Evolutionary conservation across 164 flowering plant species (phyloP).

Genomic region (Liquidambar formosana): DNA sequence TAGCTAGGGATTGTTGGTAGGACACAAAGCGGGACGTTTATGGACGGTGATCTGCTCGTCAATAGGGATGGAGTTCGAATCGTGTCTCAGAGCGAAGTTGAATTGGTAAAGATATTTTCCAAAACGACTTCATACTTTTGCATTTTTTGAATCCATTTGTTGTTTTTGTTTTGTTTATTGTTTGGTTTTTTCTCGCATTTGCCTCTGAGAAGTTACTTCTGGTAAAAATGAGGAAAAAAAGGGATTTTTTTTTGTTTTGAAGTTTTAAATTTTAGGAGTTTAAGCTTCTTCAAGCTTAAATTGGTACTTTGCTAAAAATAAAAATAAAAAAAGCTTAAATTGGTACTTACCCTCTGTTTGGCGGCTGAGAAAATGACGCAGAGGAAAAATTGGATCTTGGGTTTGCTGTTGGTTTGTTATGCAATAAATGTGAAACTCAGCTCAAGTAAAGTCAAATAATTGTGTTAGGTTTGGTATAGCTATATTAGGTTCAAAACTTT

Average conservation of each 20-base stretch:
- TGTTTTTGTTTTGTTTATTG: neutral
- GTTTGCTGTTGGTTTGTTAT: neutral
- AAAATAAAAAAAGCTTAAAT: too few relatives aligned
- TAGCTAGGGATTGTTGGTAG: slow-evolving; percentile 26
- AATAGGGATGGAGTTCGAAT: slow-evolving; percentile 85
- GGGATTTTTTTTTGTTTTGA: too few relatives aligned
- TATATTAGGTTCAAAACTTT: too few relatives aligned
- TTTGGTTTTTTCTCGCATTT: neutral
- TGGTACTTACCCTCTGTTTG: neutral
- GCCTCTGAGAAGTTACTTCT: neutral
- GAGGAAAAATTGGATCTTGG: neutral
- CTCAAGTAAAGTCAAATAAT: neutral
- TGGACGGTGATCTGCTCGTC: slow-evolving; percentile 89
- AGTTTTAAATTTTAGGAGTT: too few relatives aligned
- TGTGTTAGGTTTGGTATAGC: too few relatives aligned
- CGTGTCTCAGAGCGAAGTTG: slow-evolving; percentile 55
- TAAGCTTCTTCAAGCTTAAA: too few relatives aligned
- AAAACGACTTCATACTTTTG: neutral
- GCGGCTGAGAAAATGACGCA: neutral
- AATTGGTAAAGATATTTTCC: slow-evolving; percentile 46
- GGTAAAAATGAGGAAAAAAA: too few relatives aligned
- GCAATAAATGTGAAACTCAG: neutral
- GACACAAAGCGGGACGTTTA: slow-evolving; percentile 85
- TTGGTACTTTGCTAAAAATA: too few relatives aligned
- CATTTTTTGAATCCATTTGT: neutral